Evolutionary conservation across 306 rosid genomes (phyloP).

Genomic region (Herpetospermum pedunculosum): DNA sequence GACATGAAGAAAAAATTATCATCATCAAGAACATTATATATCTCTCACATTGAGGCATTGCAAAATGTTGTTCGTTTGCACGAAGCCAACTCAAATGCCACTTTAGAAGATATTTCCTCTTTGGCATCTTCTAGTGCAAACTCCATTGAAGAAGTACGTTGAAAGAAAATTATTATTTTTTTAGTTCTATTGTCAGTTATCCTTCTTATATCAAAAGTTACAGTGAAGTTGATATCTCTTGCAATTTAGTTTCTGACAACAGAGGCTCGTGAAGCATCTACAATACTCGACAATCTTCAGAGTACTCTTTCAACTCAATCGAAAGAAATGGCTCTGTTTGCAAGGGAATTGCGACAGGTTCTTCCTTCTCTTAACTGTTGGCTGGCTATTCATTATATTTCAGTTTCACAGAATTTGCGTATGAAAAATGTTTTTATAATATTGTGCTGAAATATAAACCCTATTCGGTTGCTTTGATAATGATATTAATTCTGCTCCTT

Average conservation of each 20-base stretch:
- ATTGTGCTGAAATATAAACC: too few relatives aligned
- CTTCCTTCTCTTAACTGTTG: background rate
- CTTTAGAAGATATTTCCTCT: conserved; percentile 56
- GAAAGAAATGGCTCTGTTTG: conserved; percentile 50
- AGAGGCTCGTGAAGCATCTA: conserved; percentile 37
- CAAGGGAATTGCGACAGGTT: conserved; percentile 69
- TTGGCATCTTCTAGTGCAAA: conserved; percentile 45
- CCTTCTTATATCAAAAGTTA: background rate
- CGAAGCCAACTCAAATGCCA: conserved; percentile 61
- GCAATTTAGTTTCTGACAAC: conserved; percentile 58
- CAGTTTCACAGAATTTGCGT: too few relatives aligned
- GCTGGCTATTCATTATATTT: background rate
- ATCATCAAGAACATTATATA: conserved; percentile 42
- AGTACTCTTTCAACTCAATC: conserved; percentile 59
- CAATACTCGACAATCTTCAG: conserved; percentile 60
- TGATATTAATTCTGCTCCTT: too few relatives aligned
- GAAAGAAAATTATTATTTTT: background rate
- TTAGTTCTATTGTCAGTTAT: background rate
- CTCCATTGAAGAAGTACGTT: conserved; percentile 64
- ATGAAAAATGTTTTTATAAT: too few relatives aligned
- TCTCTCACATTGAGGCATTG: conserved; percentile 64
- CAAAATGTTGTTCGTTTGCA: conserved; percentile 92
- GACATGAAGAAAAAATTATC: conserved; percentile 57
- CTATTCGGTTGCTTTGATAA: too few relatives aligned
- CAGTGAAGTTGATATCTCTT: background rate